Percentiles rank a stretch among this genome's conserved stretches.
Evolutionary conservation across 371 early-diverging fungal species (phyloP).

Genomic region (Capillidium rhysosporum): DNA sequence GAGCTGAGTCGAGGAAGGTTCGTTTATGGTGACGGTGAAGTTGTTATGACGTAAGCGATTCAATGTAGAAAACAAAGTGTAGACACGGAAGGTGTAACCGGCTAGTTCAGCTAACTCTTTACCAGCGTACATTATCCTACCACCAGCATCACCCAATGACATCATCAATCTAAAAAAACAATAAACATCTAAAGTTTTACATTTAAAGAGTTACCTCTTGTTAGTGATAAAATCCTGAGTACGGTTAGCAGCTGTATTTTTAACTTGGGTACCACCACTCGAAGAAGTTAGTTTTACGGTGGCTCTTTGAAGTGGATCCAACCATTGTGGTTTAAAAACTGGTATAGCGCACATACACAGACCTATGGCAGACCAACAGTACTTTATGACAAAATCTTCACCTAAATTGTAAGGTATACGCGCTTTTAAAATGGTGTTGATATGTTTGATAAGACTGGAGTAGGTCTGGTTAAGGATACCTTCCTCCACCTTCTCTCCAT

Average conservation of each 20-base stretch:
- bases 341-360: conserved; percentile 58
- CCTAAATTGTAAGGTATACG: conserved; percentile 73
- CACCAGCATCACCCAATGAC: conserved; percentile 74
- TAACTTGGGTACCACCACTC: conserved; percentile 12
- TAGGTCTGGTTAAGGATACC: conserved; percentile 49
- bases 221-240: conserved; percentile 82
- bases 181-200: background rate
- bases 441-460: conserved; percentile 43
- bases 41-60: conserved; percentile 23
- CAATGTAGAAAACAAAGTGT: conserved; percentile 44
- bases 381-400: conserved; percentile 79
- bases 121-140: conserved; percentile 77
- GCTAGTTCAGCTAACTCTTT: conserved; percentile 72
- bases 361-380: conserved; percentile 49
- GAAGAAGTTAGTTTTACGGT: conserved; percentile 7
- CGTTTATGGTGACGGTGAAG: background rate
- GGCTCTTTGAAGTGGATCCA: conserved; percentile 7
- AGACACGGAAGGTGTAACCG: conserved; percentile 67
- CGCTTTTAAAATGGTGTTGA: conserved; percentile 55
- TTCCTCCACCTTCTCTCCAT: conserved; percentile 54
- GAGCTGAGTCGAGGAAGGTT: conserved; percentile 14
- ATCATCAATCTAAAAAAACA: conserved; percentile 33
- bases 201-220: conserved; percentile 28
- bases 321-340: conserved; percentile 46
- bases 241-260: conserved; percentile 32